Conservation (phyloP, 495 filamentous ascomycete genomes). For the Penicillium atrosanguineum region DNA sequence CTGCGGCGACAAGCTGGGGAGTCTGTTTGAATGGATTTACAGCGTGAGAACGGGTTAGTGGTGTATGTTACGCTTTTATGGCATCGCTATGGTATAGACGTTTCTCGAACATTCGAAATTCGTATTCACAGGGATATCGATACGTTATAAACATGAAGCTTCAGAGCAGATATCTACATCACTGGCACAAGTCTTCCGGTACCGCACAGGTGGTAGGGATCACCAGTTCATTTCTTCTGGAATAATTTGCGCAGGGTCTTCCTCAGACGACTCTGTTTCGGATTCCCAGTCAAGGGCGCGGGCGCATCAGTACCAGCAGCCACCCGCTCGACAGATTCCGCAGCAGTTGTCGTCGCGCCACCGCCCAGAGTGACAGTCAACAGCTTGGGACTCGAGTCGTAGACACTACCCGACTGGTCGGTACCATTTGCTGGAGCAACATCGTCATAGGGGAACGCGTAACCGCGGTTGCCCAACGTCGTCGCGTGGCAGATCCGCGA, state of each 20-base stretch:
- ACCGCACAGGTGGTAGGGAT: neutral
- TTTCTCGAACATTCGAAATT: neutral
- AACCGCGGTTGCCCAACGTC: conserved; percentile 61
- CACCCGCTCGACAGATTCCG: no score
- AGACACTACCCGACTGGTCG: conserved; percentile 66
- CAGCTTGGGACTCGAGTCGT: conserved; percentile 51
- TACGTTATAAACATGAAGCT: neutral
- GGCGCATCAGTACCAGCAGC: no score
- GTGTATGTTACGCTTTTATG: neutral
- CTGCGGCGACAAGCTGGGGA: conserved; percentile 20
- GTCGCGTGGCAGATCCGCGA: conserved; percentile 61
- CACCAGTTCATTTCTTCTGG: conserved; percentile 1
- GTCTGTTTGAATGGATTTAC: neutral
- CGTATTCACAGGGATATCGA: neutral
- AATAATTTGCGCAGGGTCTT: conserved; percentile 9
- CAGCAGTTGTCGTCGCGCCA: conserved; percentile 3
- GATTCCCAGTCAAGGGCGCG: no score
- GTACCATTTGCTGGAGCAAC: conserved; percentile 54
- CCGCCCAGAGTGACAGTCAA: conserved; percentile 66
- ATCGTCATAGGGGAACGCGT: conserved; percentile 80
- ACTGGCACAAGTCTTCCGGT: neutral
- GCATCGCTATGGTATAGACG: neutral
- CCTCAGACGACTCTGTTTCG: conserved; percentile 12
- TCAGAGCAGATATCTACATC: conserved; percentile 3
- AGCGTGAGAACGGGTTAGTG: neutral